Base-by-base conservation (phyloP, 2,329 filamentous ascomycete genomes). In the Aspergillus latus region DNA sequence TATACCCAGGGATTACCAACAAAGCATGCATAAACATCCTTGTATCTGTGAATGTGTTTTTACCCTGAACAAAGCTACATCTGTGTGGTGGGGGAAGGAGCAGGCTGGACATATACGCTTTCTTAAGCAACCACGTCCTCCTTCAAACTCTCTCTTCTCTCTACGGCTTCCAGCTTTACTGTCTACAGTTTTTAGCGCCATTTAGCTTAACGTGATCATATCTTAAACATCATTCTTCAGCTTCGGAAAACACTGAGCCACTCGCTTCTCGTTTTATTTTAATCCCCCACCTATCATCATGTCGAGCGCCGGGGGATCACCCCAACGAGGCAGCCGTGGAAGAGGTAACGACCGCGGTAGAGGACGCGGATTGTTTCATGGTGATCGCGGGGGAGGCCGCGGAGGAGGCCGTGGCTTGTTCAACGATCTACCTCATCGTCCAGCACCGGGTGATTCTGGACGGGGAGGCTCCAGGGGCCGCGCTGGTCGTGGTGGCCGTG, bases 371-470 rank as follows among this genome's bases (percentile, higher is more conserved):
- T 59, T 63, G 29, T 59, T 65, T 47, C 62, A 68, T 54, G 63
- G 64, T 55, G 30, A 42, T 4, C 39, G 50, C 9, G 60, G 64
- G 15, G 57, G 61, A 13, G 48, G 63, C 54, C 44, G 52, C 4
- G 51, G 51, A 30, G 61, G 64, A 16, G 59, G 61, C 42, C 61
- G 68, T 45, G 64, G 70, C 28, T 64, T 59, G 4, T 48, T 57
- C 26, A 57, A 49, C 9, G 61, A 69, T 8, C 55, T 69, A 40
- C 66, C 66, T 5, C 54, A 62, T 46, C 67, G 66, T 26, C 56
- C 52, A 32, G 55, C 49, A n/a, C 48, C 34, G 28, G 46, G 39
- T 10, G 54, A 56, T 30, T 21, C 36, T 39, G 54, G 52, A 30
- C 47, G 56, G 28, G 52, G 58, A 7, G 60, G 60, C 29, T 61